Evolutionary conservation across 192 early-diverging fungal genomes (phyloP), one percentile per base, ranked within the genome.

Genomic region (Obelidium mucronatum): DNA sequence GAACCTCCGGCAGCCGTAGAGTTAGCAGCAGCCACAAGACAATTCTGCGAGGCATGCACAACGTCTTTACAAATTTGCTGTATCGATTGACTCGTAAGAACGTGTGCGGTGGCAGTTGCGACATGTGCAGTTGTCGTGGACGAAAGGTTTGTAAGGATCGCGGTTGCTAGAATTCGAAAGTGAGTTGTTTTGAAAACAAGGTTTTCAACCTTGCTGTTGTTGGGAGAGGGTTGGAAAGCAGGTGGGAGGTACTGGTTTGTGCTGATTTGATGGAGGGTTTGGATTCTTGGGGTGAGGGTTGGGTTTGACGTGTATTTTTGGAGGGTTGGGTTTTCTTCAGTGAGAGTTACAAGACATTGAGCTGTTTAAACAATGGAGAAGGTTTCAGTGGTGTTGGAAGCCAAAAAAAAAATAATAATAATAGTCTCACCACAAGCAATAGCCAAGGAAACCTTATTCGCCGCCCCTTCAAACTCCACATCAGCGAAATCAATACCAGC

Each of bases 291-390:
- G 22, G 79, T 74, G 34, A 85, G 74, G 79, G 44, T 48, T 48
- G 44, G 44, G 44, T 15, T 6, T 6, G 8, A 19, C 44, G 94
- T 89, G 2, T 87, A 75, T 31, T 85, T 81, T 53, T 89, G 77
- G 37, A 88, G 85, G 2, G 85, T 83, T 15, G 79, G 69, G 73
- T 94, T 94, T 22, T 92, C 92, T 60, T 95, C 94, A 0, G 94
- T 93, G 51, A 97, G 81, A 2, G 93, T 93, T 74, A 93, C 90
- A 17, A 97, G 82, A 51, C 91, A 93, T 82, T 95, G 94, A 6
- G 86, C 93, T 69, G 64, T 48, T 48, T 6, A 61, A 2, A 15
- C n/a, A 26, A 31, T 22, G 17, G 30, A 22, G n/a, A 15, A 28
- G 59, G 33, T 28, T 17, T 30, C 33, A 17, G 13, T 1, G 19